Percentiles rank a stretch among this genome's conserved stretches.
Conservation (phyloP, 2,329 filamentous ascomycete species). For the Golovinomyces cichoracearum region DNA sequence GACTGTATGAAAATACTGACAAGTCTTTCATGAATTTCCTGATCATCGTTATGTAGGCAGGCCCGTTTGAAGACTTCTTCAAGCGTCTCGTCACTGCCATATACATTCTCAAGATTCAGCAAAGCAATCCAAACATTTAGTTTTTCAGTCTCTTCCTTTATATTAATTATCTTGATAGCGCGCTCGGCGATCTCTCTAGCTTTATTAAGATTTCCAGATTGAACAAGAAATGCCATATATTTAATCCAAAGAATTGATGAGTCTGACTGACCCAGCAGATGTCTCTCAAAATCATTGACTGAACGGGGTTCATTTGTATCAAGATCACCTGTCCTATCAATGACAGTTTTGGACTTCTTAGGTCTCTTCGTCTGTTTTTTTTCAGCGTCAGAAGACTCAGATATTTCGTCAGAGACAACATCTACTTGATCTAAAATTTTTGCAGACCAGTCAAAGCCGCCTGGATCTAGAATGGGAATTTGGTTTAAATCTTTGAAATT, state of each 20-base stretch:
- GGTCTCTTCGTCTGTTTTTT: slow-evolving; percentile 37
- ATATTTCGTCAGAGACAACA: slow-evolving; percentile 16
- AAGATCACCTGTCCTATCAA: slow-evolving; percentile 78
- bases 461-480: slow-evolving; percentile 33
- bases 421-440: slow-evolving; percentile 32
- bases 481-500: slow-evolving; percentile 8
- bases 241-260: slow-evolving; percentile 84
- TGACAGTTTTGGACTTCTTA: slow-evolving; percentile 49
- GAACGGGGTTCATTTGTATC: slow-evolving; percentile 74
- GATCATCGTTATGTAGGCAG: slow-evolving; percentile 76
- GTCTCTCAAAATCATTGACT: slow-evolving; percentile 73
- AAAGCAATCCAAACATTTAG: slow-evolving; percentile 86
- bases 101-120: slow-evolving; percentile 80
- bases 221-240: slow-evolving; percentile 97
- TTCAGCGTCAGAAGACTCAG: slow-evolving; percentile 14
- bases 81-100: slow-evolving; percentile 56
- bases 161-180: slow-evolving; percentile 72
- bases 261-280: slow-evolving; percentile 75
- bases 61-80: slow-evolving; percentile 77
- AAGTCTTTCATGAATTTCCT: slow-evolving; percentile 69
- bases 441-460: slow-evolving; percentile 73
- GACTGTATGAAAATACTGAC: slow-evolving; percentile 90
- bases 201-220: slow-evolving; percentile 67
- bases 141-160: slow-evolving; percentile 76
- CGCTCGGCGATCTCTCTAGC: slow-evolving; percentile 75